A percentile compares a stretch with the other conserved stretches of the same genome.
phyloP scores from a whole-genome alignment of 768 basidiomycete species.

The Calvatia gigantea region DNA sequence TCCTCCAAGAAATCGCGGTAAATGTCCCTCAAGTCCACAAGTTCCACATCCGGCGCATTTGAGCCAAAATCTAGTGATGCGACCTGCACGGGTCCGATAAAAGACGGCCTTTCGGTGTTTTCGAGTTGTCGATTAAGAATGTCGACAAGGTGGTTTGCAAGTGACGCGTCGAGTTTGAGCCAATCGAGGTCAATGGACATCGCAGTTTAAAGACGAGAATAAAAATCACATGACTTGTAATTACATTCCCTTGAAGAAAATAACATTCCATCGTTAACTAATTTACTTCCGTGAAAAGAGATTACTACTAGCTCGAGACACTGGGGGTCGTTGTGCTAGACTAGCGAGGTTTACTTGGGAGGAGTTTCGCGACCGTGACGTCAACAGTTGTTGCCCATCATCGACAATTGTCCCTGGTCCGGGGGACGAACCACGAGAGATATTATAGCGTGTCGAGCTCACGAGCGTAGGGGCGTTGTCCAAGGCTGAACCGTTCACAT shows the following conservation, averaged over 20 bases:
- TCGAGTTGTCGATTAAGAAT: conserved; percentile 78
- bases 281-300: not conserved
- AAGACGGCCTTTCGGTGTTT: conserved; percentile 76
- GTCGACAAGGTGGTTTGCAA: conserved; percentile 66
- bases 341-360: conserved; percentile 62
- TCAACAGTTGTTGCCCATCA: conserved; percentile 33
- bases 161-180: conserved; percentile 71
- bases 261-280: not conserved
- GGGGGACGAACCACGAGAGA: conserved; percentile 47
- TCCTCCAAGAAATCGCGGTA: conserved; percentile 93
- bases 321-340: conserved; percentile 41
- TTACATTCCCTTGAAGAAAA: not conserved
- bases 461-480: conserved; percentile 21
- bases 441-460: conserved; percentile 36
- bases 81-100: conserved; percentile 89
- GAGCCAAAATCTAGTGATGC: conserved; percentile 87
- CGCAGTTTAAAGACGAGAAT: conserved; percentile 11
- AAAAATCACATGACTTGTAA: too few species aligned
- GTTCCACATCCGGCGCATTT: conserved; percentile 76
- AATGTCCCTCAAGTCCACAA: conserved; percentile 90
- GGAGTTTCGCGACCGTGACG: conserved; percentile 62
- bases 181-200: conserved; percentile 99
- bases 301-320: not conserved
- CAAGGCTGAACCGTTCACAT: conserved; percentile 10
- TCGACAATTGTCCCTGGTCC: conserved; percentile 37